Evolutionary conservation across 2,329 filamentous ascomycete genomes (phyloP), one percentile per base, ranked within the genome.

Genomic region (Thelonectria blattea): DNA sequence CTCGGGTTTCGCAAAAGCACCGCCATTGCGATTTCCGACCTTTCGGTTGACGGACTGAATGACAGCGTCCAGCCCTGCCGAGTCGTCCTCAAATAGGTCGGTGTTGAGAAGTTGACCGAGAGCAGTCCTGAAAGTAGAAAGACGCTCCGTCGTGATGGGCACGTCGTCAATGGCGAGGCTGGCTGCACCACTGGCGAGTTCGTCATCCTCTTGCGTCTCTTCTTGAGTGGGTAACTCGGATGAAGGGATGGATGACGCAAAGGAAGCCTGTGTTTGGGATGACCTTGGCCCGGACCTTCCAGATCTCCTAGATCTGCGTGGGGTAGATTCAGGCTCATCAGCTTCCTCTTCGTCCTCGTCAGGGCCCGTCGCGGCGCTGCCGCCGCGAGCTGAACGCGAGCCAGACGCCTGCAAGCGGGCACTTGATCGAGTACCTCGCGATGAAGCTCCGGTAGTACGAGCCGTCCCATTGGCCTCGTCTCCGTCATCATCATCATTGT

Each of bases 51-150:
- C 91, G 9, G 91, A 91, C 3, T 83, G 83, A 17, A 97, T 83
- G 32, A 99, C 83, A 24, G 86, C 85, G 63, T 88, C 86, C 2
- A 97, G 84, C 62, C 89, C 84, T 14, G 93, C 92, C 17, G 89
- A 87, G 71, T 98, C 95, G 62, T 96, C 91, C 32, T 89, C 87
- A 73, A 99, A 99, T n/a, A 99, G 76, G 12, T 86, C 83, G 0
- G 90, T 90, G 69, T 90, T 89, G 71, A 97, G 89, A 55, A 99
- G 82, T 69, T 92, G 90, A 22, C 95, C 95, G 3, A 99, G 82
- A 2, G 91, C 86, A 11, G 86, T 86, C 56, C 92, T 88, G 88
- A 99, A 99, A 1, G 87, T 79, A 6, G 85, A 80, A 24, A 97
- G 78, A 42, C 95, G 86, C 42, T 83, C 81, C 0, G 85, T 70